Evolutionary conservation across 1,284 basidiomycete species (phyloP).

Genomic region (Moesziomyces parantarcticus): DNA sequence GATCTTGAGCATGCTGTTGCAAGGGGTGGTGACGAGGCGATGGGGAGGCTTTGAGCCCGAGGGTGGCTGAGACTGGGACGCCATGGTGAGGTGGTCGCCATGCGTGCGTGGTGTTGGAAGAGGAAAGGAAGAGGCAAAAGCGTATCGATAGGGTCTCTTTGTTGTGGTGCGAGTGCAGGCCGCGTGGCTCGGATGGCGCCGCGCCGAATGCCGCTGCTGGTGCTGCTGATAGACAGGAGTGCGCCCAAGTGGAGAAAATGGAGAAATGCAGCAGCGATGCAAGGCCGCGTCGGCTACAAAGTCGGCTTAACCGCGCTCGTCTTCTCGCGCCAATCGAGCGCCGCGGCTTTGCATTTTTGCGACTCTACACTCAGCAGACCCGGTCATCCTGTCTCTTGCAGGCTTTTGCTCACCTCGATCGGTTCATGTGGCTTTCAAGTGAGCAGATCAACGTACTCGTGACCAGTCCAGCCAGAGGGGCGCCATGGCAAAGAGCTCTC

Average conservation of each 20-base stretch:
- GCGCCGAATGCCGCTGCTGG: too few species aligned
- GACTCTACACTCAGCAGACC: neutral
- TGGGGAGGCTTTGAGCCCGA: conserved; percentile 32
- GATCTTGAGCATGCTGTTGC: conserved; percentile 28
- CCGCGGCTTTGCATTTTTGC: neutral
- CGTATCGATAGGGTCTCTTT: too few species aligned
- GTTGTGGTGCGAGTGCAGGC: too few species aligned
- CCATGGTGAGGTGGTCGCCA: conserved; percentile 6
- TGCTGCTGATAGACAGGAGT: too few species aligned
- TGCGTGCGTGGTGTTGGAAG: neutral
- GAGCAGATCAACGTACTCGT: too few species aligned
- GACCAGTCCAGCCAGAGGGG: too few species aligned
- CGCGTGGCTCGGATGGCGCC: neutral
- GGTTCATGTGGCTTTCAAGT: too few species aligned
- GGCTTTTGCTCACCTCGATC: too few species aligned
- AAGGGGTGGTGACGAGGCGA: conserved; percentile 25
- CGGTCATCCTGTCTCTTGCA: too few species aligned
- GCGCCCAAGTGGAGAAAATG: neutral
- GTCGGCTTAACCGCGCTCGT: neutral
- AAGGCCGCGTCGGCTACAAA: neutral
- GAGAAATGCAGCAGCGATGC: neutral
- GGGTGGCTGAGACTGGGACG: conserved; percentile 7
- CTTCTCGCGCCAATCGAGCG: neutral
- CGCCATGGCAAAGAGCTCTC: too few species aligned
- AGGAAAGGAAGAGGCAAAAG: too few species aligned